Conservation (phyloP, 23 red algal species). For the Porphyridium purpureum region DNA sequence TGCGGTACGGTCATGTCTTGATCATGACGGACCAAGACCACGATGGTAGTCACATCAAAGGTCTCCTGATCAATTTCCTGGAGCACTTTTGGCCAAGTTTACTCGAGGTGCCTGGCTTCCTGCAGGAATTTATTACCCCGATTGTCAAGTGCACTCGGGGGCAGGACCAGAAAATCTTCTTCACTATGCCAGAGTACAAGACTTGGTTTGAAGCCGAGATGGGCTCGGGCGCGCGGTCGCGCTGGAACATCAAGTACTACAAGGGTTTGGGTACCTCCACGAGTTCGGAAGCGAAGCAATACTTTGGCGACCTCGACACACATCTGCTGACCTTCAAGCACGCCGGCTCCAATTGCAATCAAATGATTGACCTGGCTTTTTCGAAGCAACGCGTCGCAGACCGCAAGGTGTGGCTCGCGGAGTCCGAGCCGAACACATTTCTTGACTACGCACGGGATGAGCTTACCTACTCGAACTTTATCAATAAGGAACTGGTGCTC, state of each 20-base stretch:
- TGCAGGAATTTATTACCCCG: slow-evolving; percentile 93
- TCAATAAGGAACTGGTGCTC: slow-evolving; percentile 89
- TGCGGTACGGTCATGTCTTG: slow-evolving; percentile 90
- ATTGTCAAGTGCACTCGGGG: slow-evolving; percentile 57
- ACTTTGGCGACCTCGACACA: slow-evolving; percentile 67
- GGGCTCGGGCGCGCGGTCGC: slow-evolving; percentile 3
- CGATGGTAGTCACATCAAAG: slow-evolving; percentile 98
- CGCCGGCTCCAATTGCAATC: slow-evolving; percentile 11
- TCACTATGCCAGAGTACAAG: slow-evolving; percentile 71
- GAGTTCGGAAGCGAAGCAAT: slow-evolving; percentile 55
- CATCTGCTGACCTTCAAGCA: slow-evolving; percentile 55
- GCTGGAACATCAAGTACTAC: slow-evolving; percentile 94
- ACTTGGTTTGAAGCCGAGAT: slow-evolving; percentile 18
- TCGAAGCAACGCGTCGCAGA: slow-evolving; percentile 58
- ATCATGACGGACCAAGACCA: slow-evolving; percentile 99
- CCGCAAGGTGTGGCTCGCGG: slow-evolving; percentile 63
- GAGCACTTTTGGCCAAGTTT: slow-evolving; percentile 95
- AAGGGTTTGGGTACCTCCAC: slow-evolving; percentile 93
- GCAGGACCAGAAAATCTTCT: slow-evolving; percentile 33
- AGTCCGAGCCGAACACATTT: slow-evolving; percentile 46
- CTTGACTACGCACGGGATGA: slow-evolving; percentile 57
- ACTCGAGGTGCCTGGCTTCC: slow-evolving; percentile 54
- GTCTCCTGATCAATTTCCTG: slow-evolving; percentile 91
- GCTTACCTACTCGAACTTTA: slow-evolving; percentile 70
- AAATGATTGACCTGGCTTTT: slow-evolving; percentile 86